Base-by-base conservation (phyloP, 108 stramenopile genomes). In the Epipyxis sp. region DNA sequence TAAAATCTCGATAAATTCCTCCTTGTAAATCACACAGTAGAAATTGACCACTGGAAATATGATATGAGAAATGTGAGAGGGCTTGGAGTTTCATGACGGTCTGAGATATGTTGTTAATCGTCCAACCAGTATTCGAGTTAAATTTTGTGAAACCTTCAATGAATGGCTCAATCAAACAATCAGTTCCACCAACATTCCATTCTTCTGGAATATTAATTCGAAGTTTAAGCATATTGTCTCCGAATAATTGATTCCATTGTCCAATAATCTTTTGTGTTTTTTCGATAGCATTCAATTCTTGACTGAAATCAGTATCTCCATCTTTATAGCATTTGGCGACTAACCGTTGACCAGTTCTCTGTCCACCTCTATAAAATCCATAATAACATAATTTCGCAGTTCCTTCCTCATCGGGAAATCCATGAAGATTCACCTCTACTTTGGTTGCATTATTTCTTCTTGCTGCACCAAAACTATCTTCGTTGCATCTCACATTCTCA, bases 11-110 rank as follows among this genome's bases (percentile, higher is more conserved):
- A 41, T 88, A 79, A 6, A 86, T 69, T 1, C 85, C 88, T 32
- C 88, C 88, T 59, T 86, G 88, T 78, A 88, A 78, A 78, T 88
- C 86, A 50, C 88, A 88, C 0, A 88, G 80, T 13, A 87, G 34
- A 27, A 35, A 74, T 59, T 77, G 43, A 59, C 88, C 88, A 68
- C 62, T 54, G 42, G 86, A 83, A 44, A 59, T 69, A 79, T 88
- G 86, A 43, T 86, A 86, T 1, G 84, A 79, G 42, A 79, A 88
- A 69, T 86, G 88, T 13, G 68, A 67, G 2, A 88, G 61, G 2
- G 86, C 88, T 62, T 88, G 88, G 82, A 85, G 83, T 30, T 83
- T 86, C 20, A 82, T 59, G 43, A 79, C 44, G 85, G 85, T 86
- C 1, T 80, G 77, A 30, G 69, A 45, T 68, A 16, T 20, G 1